Percentiles rank a stretch among this genome's conserved stretches.
Evolutionary conservation across 441 rosid species (phyloP).

Genomic region (Arabidopsis lyrata): DNA sequence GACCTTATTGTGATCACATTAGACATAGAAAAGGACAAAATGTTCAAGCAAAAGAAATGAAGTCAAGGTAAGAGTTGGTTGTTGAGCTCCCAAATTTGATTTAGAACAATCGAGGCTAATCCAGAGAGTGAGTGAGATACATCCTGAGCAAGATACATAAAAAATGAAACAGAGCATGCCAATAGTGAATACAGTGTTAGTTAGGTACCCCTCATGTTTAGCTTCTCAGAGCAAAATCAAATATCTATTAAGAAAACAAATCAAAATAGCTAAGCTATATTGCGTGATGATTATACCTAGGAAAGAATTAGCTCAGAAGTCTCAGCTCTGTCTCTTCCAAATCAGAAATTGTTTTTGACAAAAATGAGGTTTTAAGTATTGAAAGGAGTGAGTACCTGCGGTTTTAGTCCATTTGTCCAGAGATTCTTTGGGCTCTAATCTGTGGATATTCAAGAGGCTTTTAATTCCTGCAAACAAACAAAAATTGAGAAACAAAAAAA

Average conservation of each 20-base stretch:
- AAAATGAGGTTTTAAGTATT: slow-evolving; percentile 1
- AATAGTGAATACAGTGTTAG: background rate
- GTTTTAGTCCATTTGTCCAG: slow-evolving; percentile 28
- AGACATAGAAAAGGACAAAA: slow-evolving; percentile 9
- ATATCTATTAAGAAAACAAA: background rate
- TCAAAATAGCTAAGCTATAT: background rate
- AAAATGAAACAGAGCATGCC: slow-evolving; percentile 26
- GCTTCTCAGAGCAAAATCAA: background rate
- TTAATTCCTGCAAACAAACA: slow-evolving; percentile 26
- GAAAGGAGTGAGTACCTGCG: slow-evolving; percentile 28
- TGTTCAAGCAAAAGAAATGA: slow-evolving; percentile 23
- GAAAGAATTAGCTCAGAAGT: background rate
- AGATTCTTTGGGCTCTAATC: slow-evolving; percentile 14
- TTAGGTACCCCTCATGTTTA: background rate
- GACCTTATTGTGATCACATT: background rate
- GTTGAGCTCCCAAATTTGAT: background rate
- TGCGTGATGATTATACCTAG: background rate
- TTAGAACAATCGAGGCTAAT: background rate
- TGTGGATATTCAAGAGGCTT: slow-evolving; percentile 29
- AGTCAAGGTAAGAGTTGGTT: slow-evolving; percentile 20
- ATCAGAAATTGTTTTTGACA: background rate
- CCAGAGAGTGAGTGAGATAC: background rate
- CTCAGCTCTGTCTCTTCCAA: slow-evolving; percentile 19
- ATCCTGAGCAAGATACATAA: slow-evolving; percentile 8
- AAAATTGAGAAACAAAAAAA: background rate